Conservation (phyloP, 257 asterid species). For the Ocimum tenuiflorum region DNA sequence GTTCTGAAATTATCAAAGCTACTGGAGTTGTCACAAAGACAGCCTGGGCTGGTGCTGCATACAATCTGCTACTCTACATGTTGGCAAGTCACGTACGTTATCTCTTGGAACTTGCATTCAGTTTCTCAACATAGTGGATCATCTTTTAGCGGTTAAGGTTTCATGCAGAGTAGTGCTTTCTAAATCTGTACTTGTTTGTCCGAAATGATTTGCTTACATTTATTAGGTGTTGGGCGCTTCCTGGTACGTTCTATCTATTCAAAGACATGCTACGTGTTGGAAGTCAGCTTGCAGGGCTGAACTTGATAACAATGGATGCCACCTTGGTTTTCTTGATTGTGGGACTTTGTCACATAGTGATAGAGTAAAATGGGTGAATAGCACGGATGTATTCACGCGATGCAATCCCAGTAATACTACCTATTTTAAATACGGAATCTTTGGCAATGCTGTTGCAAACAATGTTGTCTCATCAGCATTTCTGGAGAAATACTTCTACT, state of each 20-base stretch:
- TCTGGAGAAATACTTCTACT: slow-evolving; percentile 68
- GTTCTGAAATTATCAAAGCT: slow-evolving; percentile 76
- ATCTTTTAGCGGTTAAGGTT: neutral
- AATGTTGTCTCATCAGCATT: slow-evolving; percentile 57
- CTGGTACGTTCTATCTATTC: slow-evolving; percentile 67
- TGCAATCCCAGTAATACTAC: slow-evolving; percentile 51
- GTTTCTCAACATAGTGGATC: neutral
- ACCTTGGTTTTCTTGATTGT: slow-evolving; percentile 59
- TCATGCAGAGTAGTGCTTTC: neutral
- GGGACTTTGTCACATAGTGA: slow-evolving; percentile 38
- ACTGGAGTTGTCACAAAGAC: slow-evolving; percentile 82
- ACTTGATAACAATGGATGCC: slow-evolving; percentile 33
- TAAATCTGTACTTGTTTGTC: neutral
- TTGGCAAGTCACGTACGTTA: slow-evolving; percentile 71
- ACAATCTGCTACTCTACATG: slow-evolving; percentile 71
- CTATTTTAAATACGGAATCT: slow-evolving; percentile 63
- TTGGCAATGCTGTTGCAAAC: slow-evolving; percentile 56
- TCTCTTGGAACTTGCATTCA: neutral
- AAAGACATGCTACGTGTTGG: slow-evolving; percentile 72
- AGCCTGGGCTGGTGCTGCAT: slow-evolving; percentile 95
- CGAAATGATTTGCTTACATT: neutral
- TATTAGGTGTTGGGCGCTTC: slow-evolving; percentile 73
- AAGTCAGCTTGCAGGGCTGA: slow-evolving; percentile 62
- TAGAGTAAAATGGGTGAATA: slow-evolving; percentile 45
- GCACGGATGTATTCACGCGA: slow-evolving; percentile 41